These are phyloP conservation scores for Herpetomonas tarakana DNA, from an alignment of 208 protist species.

Conservation along the genomic window DNA sequence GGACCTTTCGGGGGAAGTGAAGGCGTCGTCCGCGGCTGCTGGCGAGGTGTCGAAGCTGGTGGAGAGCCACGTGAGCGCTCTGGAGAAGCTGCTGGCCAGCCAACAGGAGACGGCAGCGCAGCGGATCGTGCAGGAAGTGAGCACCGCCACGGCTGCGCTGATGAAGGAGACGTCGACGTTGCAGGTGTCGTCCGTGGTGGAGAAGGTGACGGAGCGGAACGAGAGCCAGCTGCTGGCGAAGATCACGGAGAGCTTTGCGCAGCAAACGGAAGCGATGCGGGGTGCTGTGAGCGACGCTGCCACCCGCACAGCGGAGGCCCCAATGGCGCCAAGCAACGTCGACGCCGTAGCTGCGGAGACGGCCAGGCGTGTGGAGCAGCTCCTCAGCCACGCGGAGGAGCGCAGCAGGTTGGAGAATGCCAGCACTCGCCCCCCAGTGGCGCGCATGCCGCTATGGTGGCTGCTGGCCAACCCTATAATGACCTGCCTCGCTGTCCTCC, in stretches of 20 bases:
- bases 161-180: background rate
- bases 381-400: background rate
- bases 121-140: constrained; percentile 3
- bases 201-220: constrained; percentile 7
- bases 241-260: background rate
- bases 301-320: background rate
- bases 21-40: constrained; percentile 14
- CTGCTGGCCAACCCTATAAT: constrained; percentile 35
- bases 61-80: background rate
- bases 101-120: constrained; percentile 11
- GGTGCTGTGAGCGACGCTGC: background rate
- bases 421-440: background rate
- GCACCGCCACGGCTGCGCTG: constrained; percentile 10
- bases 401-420: background rate
- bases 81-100: constrained; percentile 7
- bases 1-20: constrained; percentile 9
- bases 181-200: constrained; percentile 8
- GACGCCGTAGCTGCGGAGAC: background rate
- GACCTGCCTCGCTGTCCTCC: constrained; percentile 35
- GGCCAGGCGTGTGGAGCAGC: background rate
- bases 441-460: constrained; percentile 42
- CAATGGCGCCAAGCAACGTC: background rate
- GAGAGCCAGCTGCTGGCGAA: background rate
- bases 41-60: background rate
- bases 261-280: background rate